A percentile compares a stretch with the other conserved stretches of the same genome.
Evolutionary conservation across 805 yeast species (phyloP).

Genomic region (Naumovozyma castellii): DNA sequence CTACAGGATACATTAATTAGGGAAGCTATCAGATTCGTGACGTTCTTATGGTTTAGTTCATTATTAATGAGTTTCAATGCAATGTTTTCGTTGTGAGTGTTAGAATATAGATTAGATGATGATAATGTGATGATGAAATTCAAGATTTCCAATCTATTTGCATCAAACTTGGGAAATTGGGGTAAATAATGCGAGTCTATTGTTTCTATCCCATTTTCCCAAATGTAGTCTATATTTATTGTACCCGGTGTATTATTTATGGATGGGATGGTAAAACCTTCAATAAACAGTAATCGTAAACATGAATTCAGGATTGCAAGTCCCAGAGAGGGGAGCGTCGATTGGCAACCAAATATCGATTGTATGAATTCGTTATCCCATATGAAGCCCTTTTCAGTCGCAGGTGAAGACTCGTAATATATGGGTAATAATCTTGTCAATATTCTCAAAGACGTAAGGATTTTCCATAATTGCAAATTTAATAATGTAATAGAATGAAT

Average conservation of each 20-base stretch:
- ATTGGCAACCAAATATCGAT: constrained; percentile 6
- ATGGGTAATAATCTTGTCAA: constrained; percentile 60
- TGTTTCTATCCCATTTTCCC: constrained; percentile 78
- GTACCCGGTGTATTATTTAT: constrained; percentile 18
- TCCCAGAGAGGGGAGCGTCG: too few species aligned
- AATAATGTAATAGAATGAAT: constrained; percentile 1
- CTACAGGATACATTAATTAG: constrained; percentile 55
- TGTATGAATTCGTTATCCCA: constrained; percentile 6
- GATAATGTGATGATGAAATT: constrained; percentile 50
- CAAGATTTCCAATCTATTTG: constrained; percentile 60
- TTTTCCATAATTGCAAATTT: constrained; percentile 17
- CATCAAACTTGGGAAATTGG: constrained; percentile 40
- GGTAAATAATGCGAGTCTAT: constrained; percentile 21
- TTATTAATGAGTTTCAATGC: not conserved
- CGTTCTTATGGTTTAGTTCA: too few species aligned
- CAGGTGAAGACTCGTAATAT: constrained; percentile 41
- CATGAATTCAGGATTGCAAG: too few species aligned
- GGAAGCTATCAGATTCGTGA: constrained; percentile 25
- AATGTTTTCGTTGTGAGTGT: not conserved
- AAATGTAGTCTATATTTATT: constrained; percentile 27
- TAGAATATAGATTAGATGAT: constrained; percentile 50
- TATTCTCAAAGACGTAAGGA: constrained; percentile 54
- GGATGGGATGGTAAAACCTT: constrained; percentile 21
- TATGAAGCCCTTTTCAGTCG: not conserved
- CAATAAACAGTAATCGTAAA: constrained; percentile 21